Evolutionary conservation across 78 protist genomes (phyloP), one percentile per base, ranked within the genome.

Genomic region (Chrysochromulina parva): DNA sequence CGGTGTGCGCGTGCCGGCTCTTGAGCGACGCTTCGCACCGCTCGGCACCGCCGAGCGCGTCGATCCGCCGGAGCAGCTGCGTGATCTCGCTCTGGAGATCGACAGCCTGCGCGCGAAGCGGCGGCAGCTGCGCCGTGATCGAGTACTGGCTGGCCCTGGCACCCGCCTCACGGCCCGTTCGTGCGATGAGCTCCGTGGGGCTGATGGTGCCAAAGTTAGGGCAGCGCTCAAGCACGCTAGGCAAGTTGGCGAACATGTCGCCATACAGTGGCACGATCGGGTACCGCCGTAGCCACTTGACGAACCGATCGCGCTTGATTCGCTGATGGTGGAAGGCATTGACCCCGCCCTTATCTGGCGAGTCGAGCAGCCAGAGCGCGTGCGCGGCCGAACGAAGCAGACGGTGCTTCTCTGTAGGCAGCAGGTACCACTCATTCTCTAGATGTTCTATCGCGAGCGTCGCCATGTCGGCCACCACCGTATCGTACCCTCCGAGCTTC

Each of bases 181-280:
- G 62, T 58, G 62, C 62, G 62, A 58, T 58, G 62, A 58, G 62
- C 78, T 69, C 53, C 48, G 78, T 4, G 24, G 78, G 50, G 48
- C 50, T 4, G 54, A 17, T 17, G 78, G 78, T 4, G n/a, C 91
- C 92, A 73, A 93, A 90, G 88, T 93, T 94, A 52, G 97, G 95
- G 24, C 89, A 52, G 28, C 66, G 48, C n/a, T 82, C 52, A 54
- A 96, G 87, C 73, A 96, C 16, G 20, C 93, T 28, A 48, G 62
- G 88, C 60, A 94, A 28, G 26, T 90, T 57, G 59, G 94, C 85
- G 53, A 88, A 92, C 97, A 96, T 96, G 90, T 96, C 98, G 73
- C 97, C 98, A 71, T 94, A 95, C 59, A 96, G 88, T 67, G 96
- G 95, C 9, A 96, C 96, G 9, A 93, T 90, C 3, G 97, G 97